Evolutionary conservation across 1,139 yeast species (phyloP).

Genomic region (Suhomyces bribrorum): DNA sequence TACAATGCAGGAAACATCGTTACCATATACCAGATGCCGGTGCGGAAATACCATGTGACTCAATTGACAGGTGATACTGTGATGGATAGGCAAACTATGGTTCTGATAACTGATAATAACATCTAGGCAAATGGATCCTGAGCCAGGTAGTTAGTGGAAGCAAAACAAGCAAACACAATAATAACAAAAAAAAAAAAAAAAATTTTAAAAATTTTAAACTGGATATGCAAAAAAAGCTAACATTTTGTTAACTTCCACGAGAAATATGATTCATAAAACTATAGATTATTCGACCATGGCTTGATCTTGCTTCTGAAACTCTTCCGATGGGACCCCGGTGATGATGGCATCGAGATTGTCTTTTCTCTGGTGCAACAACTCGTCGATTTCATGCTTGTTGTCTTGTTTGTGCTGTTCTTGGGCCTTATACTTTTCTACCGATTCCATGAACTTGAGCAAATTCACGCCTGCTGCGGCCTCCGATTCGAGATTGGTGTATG

Average conservation of each 20-base stretch:
- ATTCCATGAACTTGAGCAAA: conserved; percentile 61
- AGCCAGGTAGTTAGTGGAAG: background rate
- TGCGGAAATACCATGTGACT: no score
- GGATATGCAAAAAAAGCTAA: background rate
- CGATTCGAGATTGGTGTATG: conserved; percentile 85
- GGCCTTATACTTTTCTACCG: conserved; percentile 57
- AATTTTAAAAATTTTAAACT: no score
- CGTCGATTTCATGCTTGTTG: conserved; percentile 39
- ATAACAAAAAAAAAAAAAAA: no score
- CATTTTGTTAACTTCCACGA: background rate
- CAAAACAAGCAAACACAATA: no score
- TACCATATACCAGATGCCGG: no score
- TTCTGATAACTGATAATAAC: no score
- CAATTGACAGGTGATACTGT: no score
- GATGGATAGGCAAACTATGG: no score
- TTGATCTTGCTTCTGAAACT: conserved; percentile 12
- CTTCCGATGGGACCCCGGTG: conserved; percentile 35
- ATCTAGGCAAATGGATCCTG: no score
- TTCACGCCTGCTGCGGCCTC: conserved; percentile 88
- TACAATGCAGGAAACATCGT: conserved; percentile 4
- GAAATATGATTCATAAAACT: background rate
- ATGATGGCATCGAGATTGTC: conserved; percentile 45
- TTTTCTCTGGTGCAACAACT: conserved; percentile 38
- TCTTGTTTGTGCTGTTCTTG: conserved; percentile 41
- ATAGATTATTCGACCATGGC: conserved; percentile 11